A percentile compares a stretch with the other conserved stretches of the same genome.
Evolutionary conservation across 805 yeast species (phyloP).

Genomic region (Naumovozyma dairenensis): DNA sequence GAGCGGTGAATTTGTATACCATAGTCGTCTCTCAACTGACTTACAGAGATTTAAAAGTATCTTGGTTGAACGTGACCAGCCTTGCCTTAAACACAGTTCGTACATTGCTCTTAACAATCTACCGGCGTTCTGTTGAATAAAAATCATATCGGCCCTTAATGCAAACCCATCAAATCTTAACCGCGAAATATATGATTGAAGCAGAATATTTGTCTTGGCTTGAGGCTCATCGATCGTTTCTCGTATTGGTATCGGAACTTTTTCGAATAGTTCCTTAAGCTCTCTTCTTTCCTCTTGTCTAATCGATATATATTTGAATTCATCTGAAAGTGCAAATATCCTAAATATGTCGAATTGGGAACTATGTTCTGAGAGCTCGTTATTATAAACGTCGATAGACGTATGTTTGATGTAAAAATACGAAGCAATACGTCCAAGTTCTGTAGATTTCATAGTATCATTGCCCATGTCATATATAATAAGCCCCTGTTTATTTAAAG

Average conservation of each 20-base stretch:
- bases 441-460: constrained; percentile 48
- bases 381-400: constrained; percentile 61
- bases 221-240: constrained; percentile 60
- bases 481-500: constrained; percentile 48
- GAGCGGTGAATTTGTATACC: constrained; percentile 80
- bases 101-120: constrained; percentile 76
- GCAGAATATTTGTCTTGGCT: constrained; percentile 67
- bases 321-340: constrained; percentile 72
- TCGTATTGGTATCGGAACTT: constrained; percentile 78
- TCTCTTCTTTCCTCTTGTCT: constrained; percentile 81
- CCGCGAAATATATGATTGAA: constrained; percentile 81
- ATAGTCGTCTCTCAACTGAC: constrained; percentile 69
- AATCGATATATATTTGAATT: constrained; percentile 74
- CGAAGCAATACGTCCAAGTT: constrained; percentile 76
- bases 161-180: constrained; percentile 80
- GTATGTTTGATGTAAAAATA: constrained; percentile 70
- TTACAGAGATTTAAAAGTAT: constrained; percentile 56
- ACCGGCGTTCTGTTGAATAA: constrained; percentile 87
- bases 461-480: constrained; percentile 44
- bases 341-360: constrained; percentile 66
- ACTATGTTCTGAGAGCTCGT: constrained; percentile 52
- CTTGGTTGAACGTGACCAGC: constrained; percentile 61
- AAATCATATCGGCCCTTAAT: constrained; percentile 84
- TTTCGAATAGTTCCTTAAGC: constrained; percentile 53
- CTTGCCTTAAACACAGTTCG: constrained; percentile 61